Conservation (phyloP, 768 basidiomycete species). For the Russula emetica region DNA sequence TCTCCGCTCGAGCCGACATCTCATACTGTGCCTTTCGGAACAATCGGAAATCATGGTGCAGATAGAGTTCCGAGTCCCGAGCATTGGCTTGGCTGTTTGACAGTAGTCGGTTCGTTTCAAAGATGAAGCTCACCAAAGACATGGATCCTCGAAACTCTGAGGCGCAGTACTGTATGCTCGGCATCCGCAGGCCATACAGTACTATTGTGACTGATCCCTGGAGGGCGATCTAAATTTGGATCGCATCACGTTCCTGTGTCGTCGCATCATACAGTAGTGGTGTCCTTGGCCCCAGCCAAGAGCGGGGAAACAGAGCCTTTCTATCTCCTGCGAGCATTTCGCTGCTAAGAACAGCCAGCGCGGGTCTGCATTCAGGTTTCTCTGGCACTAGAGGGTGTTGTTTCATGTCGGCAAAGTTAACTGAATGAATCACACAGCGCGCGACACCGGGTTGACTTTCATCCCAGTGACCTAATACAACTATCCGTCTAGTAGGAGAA, state of each 20-base stretch:
- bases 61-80: background rate
- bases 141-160: background rate
- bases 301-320: background rate
- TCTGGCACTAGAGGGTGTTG: background rate
- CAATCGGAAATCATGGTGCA: background rate
- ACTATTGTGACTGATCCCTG: background rate
- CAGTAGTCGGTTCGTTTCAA: background rate
- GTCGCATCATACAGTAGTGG: background rate
- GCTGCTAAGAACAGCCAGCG: background rate
- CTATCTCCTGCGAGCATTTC: constrained; percentile 6
- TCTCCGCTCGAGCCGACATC: background rate
- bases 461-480: background rate
- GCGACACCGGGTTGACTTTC: background rate
- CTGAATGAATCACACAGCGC: background rate
- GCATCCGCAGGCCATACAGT: background rate
- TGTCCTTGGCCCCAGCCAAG: background rate
- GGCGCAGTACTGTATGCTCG: background rate
- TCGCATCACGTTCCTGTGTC: background rate
- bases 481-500: background rate
- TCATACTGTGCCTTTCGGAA: background rate
- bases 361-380: background rate
- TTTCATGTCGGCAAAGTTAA: background rate
- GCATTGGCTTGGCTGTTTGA: background rate
- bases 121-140: background rate
- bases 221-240: background rate